Base-by-base conservation (phyloP, 179 eudicot species). In the Beta macrorhiza region DNA sequence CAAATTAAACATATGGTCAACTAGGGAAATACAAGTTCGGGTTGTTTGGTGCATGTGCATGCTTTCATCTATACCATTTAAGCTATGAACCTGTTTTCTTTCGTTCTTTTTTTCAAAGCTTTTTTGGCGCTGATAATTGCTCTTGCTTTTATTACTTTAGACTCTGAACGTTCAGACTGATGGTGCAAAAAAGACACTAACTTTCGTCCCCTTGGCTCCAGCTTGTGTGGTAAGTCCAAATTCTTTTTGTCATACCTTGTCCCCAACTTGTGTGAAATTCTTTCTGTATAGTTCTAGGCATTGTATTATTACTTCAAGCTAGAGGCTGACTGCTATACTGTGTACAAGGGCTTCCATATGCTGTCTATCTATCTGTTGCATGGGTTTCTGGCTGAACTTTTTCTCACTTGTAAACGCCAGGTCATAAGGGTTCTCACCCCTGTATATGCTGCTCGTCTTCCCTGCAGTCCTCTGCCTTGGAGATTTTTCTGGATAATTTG, bases 201-300 rank as follows among this genome's bases (percentile, higher is more conserved):
- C 94, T 70, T 95, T 93, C 75, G 92, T 93, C 79, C 99, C 99
- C 67, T 69, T 95, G 85, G 97, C 99, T 77, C 95, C 99, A 74
- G 97, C 98, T 80, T 95, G 97, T 82, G 93, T 93, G 97, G 99
- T 95, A 87, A 84, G 97, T 72, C 61, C 15, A 25, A n/a, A 14
- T 11, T 52, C 67, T 74, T 52, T 64, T 37, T 67, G 51, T 57
- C n/a, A 6, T 45, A 49, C 61, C 63, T 57, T 63, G 42, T 37
- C 42, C 42, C 42, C 42, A 3, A 37, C 42, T 37, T 37, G 42
- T 12, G 14, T 2, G 7, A 3, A 53, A 14, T 17, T 47, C 68
- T 67, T 79, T 8, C 53, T 70, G 15, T 55, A 19, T 29, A 44
- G 62, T 42, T 63, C 14, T 67, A 10, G 29, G 16, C 19, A 9